Base-by-base conservation (phyloP, 192 early-diverging fungal species). In the Coemansia sp. region DNA sequence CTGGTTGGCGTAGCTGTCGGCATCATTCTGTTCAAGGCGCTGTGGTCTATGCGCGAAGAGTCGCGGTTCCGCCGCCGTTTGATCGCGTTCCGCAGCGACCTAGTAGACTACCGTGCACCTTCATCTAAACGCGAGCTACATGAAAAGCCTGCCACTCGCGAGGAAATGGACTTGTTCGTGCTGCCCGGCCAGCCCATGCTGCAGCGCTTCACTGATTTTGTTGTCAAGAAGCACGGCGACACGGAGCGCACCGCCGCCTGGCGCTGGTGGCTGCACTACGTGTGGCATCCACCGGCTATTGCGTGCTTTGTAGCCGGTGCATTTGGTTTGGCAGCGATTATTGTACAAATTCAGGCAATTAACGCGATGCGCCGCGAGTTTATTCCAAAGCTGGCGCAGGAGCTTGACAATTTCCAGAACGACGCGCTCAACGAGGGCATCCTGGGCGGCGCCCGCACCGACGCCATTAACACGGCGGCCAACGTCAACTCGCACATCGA, bases 201-300 rank as follows among this genome's bases (percentile, higher is more conserved):
- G 25, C 47, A 72, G 4, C 51, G 62, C 11, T 3, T 72, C 14
- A 68, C 66, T 1, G 36, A 59, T 12, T 60, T 57, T 8, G 42
- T 72, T 10, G 63, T 49, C 17, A 54, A 22, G 5, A 72, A 56
- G 38, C 59, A 53, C 15, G 70, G 70, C 50, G 59, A 72, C 42
- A 52, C 38, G 19, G 66, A 72, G 26, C 37, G 52, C 22, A 51
- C 67, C n/a, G 54, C 66, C 23, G 67, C 67, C 8, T 78, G 71
- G 71, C 81, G 81, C 59, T 82, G 81, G 81, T 82, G 55, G 57
- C 19, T 69, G 9, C 60, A 82, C 51, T 82, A 82, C 26, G 53
- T 77, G 19, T 51, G 57, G 42, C 72, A 77, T 47, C 60, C 75
- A 10, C 81, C 81, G 3, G 71, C 74, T 23, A 56, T 82, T 17